Evolutionary conservation across 257 asterid genomes (phyloP).

Genomic region (Euphrasia confusa): DNA sequence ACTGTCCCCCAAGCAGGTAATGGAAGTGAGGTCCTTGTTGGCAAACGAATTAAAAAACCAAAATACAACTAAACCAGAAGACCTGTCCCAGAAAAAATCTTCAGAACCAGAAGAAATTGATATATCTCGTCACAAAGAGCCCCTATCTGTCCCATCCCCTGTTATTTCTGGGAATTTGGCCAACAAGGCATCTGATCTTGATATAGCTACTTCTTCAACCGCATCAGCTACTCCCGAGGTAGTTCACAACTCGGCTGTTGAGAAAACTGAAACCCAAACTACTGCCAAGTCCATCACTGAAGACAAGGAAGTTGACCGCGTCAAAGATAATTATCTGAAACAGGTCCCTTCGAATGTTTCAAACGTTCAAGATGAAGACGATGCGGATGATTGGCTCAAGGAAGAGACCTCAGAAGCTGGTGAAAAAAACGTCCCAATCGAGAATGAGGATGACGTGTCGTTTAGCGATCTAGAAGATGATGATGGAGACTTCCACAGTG

Average conservation of each 20-base stretch:
- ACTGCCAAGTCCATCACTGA: conserved; percentile 32
- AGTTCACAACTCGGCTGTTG: conserved; percentile 36
- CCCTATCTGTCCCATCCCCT: conserved; percentile 45
- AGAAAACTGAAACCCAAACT: conserved; percentile 34
- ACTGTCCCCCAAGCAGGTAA: conserved; percentile 43
- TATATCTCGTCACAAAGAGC: conserved; percentile 38
- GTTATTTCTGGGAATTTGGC: conserved; percentile 22
- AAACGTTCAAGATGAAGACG: conserved; percentile 61
- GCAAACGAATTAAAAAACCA: conserved; percentile 47
- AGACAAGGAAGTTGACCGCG: conserved; percentile 30
- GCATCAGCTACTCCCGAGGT: conserved; percentile 28
- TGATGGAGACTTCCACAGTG: conserved; percentile 50
- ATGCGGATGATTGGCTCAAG: conserved; percentile 90
- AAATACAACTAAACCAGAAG: conserved; percentile 29
- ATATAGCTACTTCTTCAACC: conserved; percentile 27
- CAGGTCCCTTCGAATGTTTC: conserved; percentile 26
- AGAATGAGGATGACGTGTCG: conserved; percentile 88
- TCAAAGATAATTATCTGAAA: conserved; percentile 27
- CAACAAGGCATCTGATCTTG: conserved; percentile 25
- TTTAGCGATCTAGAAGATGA: conserved; percentile 99
- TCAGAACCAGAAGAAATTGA: conserved; percentile 32
- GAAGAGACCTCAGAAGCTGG: conserved; percentile 61
- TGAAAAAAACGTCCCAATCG: conserved; percentile 46
- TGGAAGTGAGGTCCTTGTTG: conserved; percentile 66
- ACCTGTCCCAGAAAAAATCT: conserved; percentile 28